Conservation (phyloP, 2,329 filamentous ascomycete genomes). For the Ophiostoma novo-ulmi region DNA sequence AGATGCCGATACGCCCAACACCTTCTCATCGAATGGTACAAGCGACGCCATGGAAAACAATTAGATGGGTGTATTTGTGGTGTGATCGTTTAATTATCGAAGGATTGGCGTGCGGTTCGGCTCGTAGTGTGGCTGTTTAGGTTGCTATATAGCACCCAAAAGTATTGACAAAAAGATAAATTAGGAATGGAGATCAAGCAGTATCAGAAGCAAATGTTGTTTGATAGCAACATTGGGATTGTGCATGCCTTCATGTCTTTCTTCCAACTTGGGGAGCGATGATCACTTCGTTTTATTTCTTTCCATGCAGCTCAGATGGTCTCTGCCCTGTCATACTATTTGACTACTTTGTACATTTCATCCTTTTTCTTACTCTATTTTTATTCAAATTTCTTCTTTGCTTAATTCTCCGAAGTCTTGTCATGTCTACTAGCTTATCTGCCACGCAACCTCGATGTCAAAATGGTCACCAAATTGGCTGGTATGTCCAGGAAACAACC, state of each 20-base stretch:
- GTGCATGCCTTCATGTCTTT: not conserved
- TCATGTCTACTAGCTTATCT: not conserved
- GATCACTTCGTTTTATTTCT: not conserved
- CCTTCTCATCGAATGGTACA: not conserved
- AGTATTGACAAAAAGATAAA: not conserved
- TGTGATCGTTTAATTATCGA: not conserved
- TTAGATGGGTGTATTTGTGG: not conserved
- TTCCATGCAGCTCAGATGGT: not conserved
- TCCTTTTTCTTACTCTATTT: not conserved
- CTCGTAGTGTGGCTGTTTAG: not conserved
- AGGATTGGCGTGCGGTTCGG: not conserved
- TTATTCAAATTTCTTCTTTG: conserved; percentile 30
- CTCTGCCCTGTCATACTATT: not conserved
- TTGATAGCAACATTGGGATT: not conserved
- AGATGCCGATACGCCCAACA: not conserved
- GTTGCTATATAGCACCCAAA: not conserved
- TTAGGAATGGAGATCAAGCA: not conserved
- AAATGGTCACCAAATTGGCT: not conserved
- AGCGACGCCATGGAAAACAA: not conserved
- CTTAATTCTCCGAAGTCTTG: not conserved
- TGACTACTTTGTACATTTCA: not conserved
- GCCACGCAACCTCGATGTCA: not conserved
- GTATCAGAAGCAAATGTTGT: not conserved
- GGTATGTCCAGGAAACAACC: not conserved
- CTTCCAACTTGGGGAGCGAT: not conserved